Base-by-base conservation (phyloP, 2,329 filamentous ascomycete genomes). In the Thyridium curvatum region DNA sequence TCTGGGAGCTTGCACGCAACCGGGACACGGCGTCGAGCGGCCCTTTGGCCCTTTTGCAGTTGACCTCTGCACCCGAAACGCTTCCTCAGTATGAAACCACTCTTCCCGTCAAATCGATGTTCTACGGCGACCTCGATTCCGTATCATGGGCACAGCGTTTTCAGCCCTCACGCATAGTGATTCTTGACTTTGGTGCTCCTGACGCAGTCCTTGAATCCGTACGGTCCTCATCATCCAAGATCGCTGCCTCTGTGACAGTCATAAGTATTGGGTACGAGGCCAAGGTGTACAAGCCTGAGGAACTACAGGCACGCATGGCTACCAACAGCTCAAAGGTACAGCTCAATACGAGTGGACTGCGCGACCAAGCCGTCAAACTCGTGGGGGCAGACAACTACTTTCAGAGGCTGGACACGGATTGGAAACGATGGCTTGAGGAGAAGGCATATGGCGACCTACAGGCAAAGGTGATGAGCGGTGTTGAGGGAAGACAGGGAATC, bases 21-120 rank as follows among this genome's bases (percentile, higher is more conserved):
- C 34, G 49, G 4, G 30, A 31, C 2, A 38, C 12, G 12, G 17
- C 15, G 1, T 10, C 3, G 3, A 18, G 37, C 1, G 49, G 41
- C 0, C 55, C 57, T 3, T 21, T 52, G 5, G 54, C 43, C 0
- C 40, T 58, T 3, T 39, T 61, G 18, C 52, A 60, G 35, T 42
- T 55, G 3, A 58, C 53, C 1, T 52, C 52, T 1, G 37, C 47
- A 3, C 47, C 50, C 2, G 42, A 37, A 1, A 32, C 30, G 1
- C 9, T 51, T 8, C 39, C 40, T 3, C 6, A 33, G 0, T 43
- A 44, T 18, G 38, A 39, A 9, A 35, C 16, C 6, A n/a, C 14
- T 15, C 28, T 38, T 34, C 8, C 26, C 12, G 21, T 42, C 31
- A 48, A 42, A 29, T 18, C 37, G 3, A 45, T 41, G 3, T 32